Evolutionary conservation across 2,329 filamentous ascomycete species (phyloP), one percentile per base, ranked within the genome.

Genomic region (Madurella mycetomatis): DNA sequence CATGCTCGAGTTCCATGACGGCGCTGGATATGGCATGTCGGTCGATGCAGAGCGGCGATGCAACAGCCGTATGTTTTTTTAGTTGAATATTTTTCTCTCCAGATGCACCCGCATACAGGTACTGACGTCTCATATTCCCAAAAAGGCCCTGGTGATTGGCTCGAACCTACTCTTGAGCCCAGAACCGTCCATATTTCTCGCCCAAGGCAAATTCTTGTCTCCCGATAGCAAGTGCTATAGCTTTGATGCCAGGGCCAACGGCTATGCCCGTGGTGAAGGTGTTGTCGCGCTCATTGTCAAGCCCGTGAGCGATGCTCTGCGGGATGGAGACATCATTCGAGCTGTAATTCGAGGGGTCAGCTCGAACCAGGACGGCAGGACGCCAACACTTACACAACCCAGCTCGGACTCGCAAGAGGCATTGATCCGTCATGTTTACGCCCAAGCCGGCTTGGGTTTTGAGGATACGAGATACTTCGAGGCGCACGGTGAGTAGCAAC

Each of bases 221-320:
- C 54, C 50, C 1, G 47, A 50, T 4, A 37, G 25, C 8, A 41
- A 31, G 1, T 53, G 50, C 18, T 37, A 50, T 2, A 47, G 48
- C 1, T 56, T 56, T 34, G 47, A 51, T 11, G 57, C 61, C 1
- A 62, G 62, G 18, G 78, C 73, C 1, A 69, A 74, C 54, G 79
- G 79, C 0, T 82, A 79, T 60, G 75, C 69, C 0, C 68, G 77
- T 70, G 77, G 76, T 9, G 81, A 84, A 48, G 80, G 79, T 11
- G 45, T 56, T 13, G 43, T 46, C 1, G 53, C 62, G 8, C 65
- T 69, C 1, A 70, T 53, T n/a, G 9, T 60, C 15, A 57, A 60
- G 55, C 9, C 31, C 4, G 43, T 58, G 2, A 16, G 2, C 3
- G 65, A 64, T 32, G 69, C 68, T n/a, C 55, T 68, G 4, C 56